A percentile compares a stretch with the other conserved stretches of the same genome.
Evolutionary conservation across 2,329 filamentous ascomycete species (phyloP).

Genomic region (Drechslera avenae): DNA sequence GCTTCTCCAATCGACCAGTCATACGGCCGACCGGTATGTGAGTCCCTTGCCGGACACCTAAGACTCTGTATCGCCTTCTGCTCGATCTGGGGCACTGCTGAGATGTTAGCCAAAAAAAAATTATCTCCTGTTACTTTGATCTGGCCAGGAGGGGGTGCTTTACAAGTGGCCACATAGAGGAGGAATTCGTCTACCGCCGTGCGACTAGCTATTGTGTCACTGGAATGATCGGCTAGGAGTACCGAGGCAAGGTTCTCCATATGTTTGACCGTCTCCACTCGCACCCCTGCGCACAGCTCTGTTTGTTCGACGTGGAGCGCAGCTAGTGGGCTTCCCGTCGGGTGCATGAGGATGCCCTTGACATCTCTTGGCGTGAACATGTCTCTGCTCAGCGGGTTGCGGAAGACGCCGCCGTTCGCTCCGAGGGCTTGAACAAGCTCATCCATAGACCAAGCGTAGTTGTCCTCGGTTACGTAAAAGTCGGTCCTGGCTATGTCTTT

Average conservation of each 20-base stretch:
- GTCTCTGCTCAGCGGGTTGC: constrained; percentile 41
- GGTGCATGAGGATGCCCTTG: constrained; percentile 36
- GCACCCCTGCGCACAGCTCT: constrained; percentile 42
- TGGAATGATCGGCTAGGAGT: constrained; percentile 36
- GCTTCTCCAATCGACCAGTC: constrained; percentile 41
- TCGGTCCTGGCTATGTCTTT: constrained; percentile 42
- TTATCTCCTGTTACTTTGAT: too few species aligned
- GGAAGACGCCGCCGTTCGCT: constrained; percentile 38
- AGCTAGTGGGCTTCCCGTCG: constrained; percentile 31
- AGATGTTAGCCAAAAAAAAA: constrained; percentile 4
- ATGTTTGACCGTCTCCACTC: constrained; percentile 34
- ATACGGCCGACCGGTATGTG: constrained; percentile 41
- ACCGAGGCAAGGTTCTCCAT: constrained; percentile 37
- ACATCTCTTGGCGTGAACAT: constrained; percentile 46
- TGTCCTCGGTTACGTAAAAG: constrained; percentile 48
- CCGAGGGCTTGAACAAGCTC: constrained; percentile 43
- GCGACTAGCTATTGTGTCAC: constrained; percentile 36
- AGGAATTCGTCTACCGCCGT: constrained; percentile 41
- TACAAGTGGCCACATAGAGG: constrained; percentile 42
- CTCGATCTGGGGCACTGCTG: constrained; percentile 31
- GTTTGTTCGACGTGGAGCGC: constrained; percentile 40
- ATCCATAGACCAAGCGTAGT: constrained; percentile 44
- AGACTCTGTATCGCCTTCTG: constrained; percentile 39
- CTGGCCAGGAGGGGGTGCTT: not conserved
- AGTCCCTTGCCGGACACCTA: constrained; percentile 40